These are phyloP conservation scores for Pleomassaria siparia DNA, from an alignment of 2,329 filamentous ascomycete genomes.

Conservation along the genomic window DNA sequence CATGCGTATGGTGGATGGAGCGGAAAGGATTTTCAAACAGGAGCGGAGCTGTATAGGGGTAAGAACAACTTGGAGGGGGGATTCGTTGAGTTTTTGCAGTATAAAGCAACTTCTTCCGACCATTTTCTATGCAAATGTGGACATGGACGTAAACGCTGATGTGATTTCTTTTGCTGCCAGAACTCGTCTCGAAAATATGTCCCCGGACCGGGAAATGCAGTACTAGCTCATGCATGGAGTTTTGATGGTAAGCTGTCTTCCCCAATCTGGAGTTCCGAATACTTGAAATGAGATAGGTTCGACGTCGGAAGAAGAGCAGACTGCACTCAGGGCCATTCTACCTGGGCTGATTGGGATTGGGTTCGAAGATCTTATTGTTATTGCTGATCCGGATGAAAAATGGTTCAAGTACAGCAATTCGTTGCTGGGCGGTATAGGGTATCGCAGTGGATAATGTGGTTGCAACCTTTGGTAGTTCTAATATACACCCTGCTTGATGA, in stretches of 20 bases:
- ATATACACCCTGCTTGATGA: too few relatives aligned
- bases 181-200: constrained; percentile 7
- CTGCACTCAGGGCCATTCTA: background rate
- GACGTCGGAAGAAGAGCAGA: constrained; percentile 6
- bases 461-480: too few relatives aligned
- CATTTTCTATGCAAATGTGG: background rate
- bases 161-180: background rate
- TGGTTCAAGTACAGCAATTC: constrained; percentile 22
- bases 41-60: constrained; percentile 33
- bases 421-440: too few relatives aligned
- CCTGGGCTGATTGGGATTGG: constrained; percentile 14
- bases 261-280: background rate
- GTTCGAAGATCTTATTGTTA: constrained; percentile 17
- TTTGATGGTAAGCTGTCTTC: background rate
- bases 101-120: constrained; percentile 3
- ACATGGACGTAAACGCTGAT: background rate
- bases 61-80: constrained; percentile 42
- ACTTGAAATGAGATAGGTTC: background rate
- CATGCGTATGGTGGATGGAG: constrained; percentile 43
- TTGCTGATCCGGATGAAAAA: constrained; percentile 27
- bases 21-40: constrained; percentile 43
- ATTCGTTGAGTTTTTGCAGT: constrained; percentile 32
- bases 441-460: too few relatives aligned
- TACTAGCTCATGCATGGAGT: constrained; percentile 9
- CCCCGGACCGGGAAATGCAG: constrained; percentile 11